Percentiles rank a stretch among this genome's conserved stretches.
These are phyloP conservation scores for Cinnamomum micranthum DNA, from an alignment of 164 flowering plant species.

Conservation along the genomic window DNA sequence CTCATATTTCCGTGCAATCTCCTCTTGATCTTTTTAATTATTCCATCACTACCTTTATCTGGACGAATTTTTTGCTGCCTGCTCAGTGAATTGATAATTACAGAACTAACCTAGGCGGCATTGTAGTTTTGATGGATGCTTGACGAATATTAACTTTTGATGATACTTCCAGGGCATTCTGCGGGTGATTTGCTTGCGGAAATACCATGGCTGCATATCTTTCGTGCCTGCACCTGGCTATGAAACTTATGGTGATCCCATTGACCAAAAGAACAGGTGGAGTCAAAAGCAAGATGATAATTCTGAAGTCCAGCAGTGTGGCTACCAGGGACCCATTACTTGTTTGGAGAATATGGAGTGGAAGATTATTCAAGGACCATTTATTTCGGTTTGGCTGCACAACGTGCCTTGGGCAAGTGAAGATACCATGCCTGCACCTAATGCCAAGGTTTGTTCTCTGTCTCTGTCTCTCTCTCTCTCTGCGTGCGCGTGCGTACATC, in stretches of 20 bases:
- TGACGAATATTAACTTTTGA: not conserved
- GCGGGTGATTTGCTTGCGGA: constrained; percentile 58
- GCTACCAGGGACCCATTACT: constrained; percentile 57
- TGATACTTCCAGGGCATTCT: constrained; percentile 51
- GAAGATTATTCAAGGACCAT: constrained; percentile 81
- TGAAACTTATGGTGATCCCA: constrained; percentile 64
- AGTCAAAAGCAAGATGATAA: constrained; percentile 27
- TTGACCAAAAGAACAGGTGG: constrained; percentile 22
- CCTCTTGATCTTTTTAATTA: too few relatives aligned
- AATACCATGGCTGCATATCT: constrained; percentile 63
- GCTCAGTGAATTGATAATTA: not conserved
- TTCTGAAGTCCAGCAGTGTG: constrained; percentile 19
- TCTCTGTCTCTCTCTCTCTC: not conserved
- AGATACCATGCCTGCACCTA: constrained; percentile 77
- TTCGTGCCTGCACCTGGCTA: constrained; percentile 95
- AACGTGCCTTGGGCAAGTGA: constrained; percentile 96
- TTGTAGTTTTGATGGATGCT: not conserved
- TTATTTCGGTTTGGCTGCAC: constrained; percentile 93
- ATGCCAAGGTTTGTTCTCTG: constrained; percentile 64
- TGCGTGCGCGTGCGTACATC: too few relatives aligned
- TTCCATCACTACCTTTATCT: not conserved
- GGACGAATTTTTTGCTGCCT: not conserved
- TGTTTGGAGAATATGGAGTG: constrained; percentile 46
- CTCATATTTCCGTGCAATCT: too few relatives aligned
- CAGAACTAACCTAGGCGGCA: not conserved